Percentiles rank a stretch among this genome's conserved stretches.
Evolutionary conservation across 1,284 basidiomycete species (phyloP).

Genomic region (Heterobasidion irregulare): DNA sequence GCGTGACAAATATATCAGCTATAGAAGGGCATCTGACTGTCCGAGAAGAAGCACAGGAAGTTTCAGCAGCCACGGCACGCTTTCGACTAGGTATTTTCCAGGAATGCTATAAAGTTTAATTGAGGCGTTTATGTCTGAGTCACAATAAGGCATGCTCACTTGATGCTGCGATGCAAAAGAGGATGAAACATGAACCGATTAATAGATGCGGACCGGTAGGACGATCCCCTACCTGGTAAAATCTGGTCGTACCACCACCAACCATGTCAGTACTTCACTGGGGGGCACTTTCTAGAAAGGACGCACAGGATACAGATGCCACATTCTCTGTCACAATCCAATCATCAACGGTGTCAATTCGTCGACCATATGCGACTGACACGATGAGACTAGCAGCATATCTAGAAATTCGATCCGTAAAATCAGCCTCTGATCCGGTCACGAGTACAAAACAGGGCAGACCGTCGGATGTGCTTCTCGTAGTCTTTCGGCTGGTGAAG

Average conservation of each 20-base stretch:
- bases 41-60: constrained; percentile 21
- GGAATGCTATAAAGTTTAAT: constrained; percentile 30
- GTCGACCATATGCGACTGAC: constrained; percentile 36
- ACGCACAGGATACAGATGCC: constrained; percentile 33
- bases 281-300: no score
- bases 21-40: not conserved
- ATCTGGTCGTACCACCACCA: no score
- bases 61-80: constrained; percentile 39
- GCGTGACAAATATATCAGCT: not conserved
- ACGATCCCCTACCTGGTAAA: not conserved
- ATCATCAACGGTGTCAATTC: constrained; percentile 35
- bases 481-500: constrained; percentile 31
- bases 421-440: no score
- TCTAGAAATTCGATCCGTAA: constrained; percentile 13
- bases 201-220: no score
- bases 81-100: constrained; percentile 44
- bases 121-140: not conserved
- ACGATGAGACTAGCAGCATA: constrained; percentile 39
- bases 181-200: no score
- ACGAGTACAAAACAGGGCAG: not conserved
- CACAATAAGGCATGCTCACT: constrained; percentile 13
- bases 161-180: constrained; percentile 19
- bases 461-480: constrained; percentile 37
- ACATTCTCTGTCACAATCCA: constrained; percentile 39
- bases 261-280: no score